Base-by-base conservation (phyloP, 371 early-diverging fungal genomes). In the Mortierella polycephala region DNA sequence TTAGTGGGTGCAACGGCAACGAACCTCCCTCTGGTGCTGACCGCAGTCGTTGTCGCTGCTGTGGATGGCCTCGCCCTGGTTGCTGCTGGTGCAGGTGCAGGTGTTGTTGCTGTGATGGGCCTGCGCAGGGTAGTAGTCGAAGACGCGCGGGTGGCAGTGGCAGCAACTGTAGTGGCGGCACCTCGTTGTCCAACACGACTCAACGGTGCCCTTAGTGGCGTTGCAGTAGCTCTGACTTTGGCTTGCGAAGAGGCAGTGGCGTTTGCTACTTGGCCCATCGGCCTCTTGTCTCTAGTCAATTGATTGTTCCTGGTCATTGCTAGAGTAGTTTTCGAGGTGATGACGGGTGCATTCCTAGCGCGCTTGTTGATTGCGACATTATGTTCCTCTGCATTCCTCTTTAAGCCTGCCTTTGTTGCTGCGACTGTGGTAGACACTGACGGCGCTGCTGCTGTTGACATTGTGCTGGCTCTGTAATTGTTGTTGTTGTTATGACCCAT, bases 321-420 rank as follows among this genome's bases (percentile, higher is more conserved):
- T 20, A 47, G 7, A 6, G 59, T 10, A 13, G 66, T 44, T 23
- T 57, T 58, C 12, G 65, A 18, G 44, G 45, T 42, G 53, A 50
- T 54, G 11, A 21, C 63, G 14, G 63, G 49, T 1, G 14, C 44
- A 2, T 30, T 60, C 58, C 55, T 75, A 13, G 71, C 49, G 3
- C 64, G 58, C 57, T 67, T 71, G 14, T 61, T 47, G 12, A 41
- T 12, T 1, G 49, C 14, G 14, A 61, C 3, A 42, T 30, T 30
- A 30, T 30, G 30, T 4, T 71, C 72, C 12, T 77, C 77, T 5
- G 77, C 72, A 21, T 71, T 67, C 30, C 77, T 54, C 52, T 77
- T 77, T 0, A 60, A 6, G 2, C 77, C 72, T 0, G 64, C 37
- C 10, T n/a, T 23, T 16, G 52, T 18, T 39, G 42, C 20, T 7